A percentile compares a stretch with the other conserved stretches of the same genome.
phyloP scores from a whole-genome alignment of 2,329 filamentous ascomycete species.

The Paecilomyces sp. region DNA sequence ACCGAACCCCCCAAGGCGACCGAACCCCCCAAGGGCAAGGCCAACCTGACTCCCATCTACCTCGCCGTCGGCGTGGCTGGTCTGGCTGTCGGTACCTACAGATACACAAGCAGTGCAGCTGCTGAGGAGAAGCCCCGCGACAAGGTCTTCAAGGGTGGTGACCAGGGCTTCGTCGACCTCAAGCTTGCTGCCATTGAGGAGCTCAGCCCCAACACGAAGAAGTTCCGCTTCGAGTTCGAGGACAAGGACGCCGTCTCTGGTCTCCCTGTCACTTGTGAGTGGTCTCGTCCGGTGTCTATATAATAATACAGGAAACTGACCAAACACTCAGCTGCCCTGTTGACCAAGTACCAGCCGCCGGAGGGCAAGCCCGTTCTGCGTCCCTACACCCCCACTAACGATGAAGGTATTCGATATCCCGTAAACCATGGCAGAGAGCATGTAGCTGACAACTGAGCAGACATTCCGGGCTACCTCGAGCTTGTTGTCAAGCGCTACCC shows the following conservation, averaged over 20 bases:
- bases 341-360: conserved; percentile 87
- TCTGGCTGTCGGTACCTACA: conserved; percentile 51
- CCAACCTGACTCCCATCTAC: conserved; percentile 52
- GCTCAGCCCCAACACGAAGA: conserved; percentile 94
- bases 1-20: conserved; percentile 39
- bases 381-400: conserved; percentile 87
- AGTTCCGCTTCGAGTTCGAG: conserved; percentile 77
- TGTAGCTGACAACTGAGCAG: conserved; percentile 36
- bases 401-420: conserved; percentile 56
- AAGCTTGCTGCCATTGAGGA: conserved; percentile 70
- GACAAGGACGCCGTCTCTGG: conserved; percentile 80
- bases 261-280: conserved; percentile 65
- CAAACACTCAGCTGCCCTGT: conserved; percentile 55
- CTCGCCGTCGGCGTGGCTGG: conserved; percentile 29
- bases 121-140: conserved; percentile 27
- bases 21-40: conserved; percentile 45
- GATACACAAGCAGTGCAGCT: conserved; percentile 32
- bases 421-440: not conserved
- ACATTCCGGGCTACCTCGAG: conserved; percentile 71
- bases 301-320: conserved; percentile 2
- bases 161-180: conserved; percentile 81
- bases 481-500: conserved; percentile 90
- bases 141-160: conserved; percentile 68
- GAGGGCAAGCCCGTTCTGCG: conserved; percentile 79
- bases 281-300: not conserved